Percentiles rank a stretch among this genome's conserved stretches.
phyloP scores from a whole-genome alignment of 768 basidiomycete species.

The Lactifluus hygrophoroides region DNA sequence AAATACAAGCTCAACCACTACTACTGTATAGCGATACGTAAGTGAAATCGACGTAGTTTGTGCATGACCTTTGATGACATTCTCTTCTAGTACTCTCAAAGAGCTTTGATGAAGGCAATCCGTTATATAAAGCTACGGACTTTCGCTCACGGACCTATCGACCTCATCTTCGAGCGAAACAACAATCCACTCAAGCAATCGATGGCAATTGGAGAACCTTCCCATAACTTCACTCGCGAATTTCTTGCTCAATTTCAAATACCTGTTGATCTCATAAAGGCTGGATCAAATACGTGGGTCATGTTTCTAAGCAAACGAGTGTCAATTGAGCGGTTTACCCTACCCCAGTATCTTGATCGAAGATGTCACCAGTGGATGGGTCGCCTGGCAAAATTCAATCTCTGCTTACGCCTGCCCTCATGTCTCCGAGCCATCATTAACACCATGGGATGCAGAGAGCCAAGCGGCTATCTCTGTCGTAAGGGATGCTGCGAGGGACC shows the following conservation, averaged over 20 bases:
- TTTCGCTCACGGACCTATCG: slow-evolving; percentile 44
- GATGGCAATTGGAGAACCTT: slow-evolving; percentile 39
- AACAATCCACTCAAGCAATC: slow-evolving; percentile 58
- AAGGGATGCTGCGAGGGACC: slow-evolving; percentile 36
- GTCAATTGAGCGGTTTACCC: not conserved
- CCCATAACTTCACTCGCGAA: slow-evolving; percentile 43
- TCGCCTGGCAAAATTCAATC: slow-evolving; percentile 47
- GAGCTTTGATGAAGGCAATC: slow-evolving; percentile 68
- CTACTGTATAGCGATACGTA: slow-evolving; percentile 46
- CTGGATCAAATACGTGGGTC: slow-evolving; percentile 39
- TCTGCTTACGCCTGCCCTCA: slow-evolving; percentile 42
- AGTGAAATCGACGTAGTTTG: slow-evolving; percentile 20
- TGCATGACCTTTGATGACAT: not conserved
- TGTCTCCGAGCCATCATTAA: slow-evolving; percentile 40
- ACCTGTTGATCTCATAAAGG: slow-evolving; percentile 35
- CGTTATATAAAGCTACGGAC: slow-evolving; percentile 79
- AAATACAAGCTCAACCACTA: slow-evolving; percentile 4
- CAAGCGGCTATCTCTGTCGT: slow-evolving; percentile 42
- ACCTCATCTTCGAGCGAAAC: slow-evolving; percentile 52
- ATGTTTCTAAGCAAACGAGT: not conserved
- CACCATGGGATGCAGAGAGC: slow-evolving; percentile 51
- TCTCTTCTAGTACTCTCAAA: slow-evolving; percentile 49
- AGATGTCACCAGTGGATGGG: slow-evolving; percentile 54
- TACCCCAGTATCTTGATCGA: slow-evolving; percentile 44
- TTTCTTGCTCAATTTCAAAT: slow-evolving; percentile 49